Percentiles rank a stretch among this genome's conserved stretches.
phyloP scores from a whole-genome alignment of 495 filamentous ascomycete species.

The Podospora appendiculata region DNA sequence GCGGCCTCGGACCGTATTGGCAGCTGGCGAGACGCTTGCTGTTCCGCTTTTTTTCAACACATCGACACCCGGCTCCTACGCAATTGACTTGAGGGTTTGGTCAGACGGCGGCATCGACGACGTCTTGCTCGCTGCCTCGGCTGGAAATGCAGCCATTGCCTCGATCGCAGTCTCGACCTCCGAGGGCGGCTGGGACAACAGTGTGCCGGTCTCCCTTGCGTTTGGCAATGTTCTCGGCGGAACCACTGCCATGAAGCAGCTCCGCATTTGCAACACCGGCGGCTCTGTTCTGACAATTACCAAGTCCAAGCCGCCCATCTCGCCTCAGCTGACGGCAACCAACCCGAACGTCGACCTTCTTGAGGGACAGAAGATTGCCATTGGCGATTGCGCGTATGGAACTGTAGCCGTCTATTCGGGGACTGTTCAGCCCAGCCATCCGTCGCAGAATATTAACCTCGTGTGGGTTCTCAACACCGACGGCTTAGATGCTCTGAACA shows the following conservation, averaged over 20 bases:
- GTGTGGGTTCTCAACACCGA: slow-evolving; percentile 39
- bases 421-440: slow-evolving; percentile 37
- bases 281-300: slow-evolving; percentile 35
- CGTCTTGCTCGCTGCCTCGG: slow-evolving; percentile 29
- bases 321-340: slow-evolving; percentile 27
- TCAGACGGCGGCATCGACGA: slow-evolving; percentile 35
- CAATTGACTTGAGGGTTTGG: slow-evolving; percentile 28
- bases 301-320: slow-evolving; percentile 43
- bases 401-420: slow-evolving; percentile 38
- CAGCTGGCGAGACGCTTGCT: slow-evolving; percentile 17
- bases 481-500: slow-evolving; percentile 33
- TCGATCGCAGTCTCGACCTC: slow-evolving; percentile 38
- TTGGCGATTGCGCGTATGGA: slow-evolving; percentile 32
- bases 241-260: slow-evolving; percentile 24
- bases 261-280: slow-evolving; percentile 37
- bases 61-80: slow-evolving; percentile 27
- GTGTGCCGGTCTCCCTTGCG: slow-evolving; percentile 24
- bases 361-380: slow-evolving; percentile 38
- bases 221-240: slow-evolving; percentile 39
- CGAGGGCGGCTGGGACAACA: slow-evolving; percentile 40
- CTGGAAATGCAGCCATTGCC: slow-evolving; percentile 33
- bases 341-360: slow-evolving; percentile 36
- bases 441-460: slow-evolving; percentile 29
- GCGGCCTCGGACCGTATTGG: slow-evolving; percentile 28
- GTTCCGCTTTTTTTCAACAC: slow-evolving; percentile 35